Evolutionary conservation across 73 alveolate species (phyloP), one percentile per base, ranked within the genome.

Genomic region (Paramecium biaurelia): DNA sequence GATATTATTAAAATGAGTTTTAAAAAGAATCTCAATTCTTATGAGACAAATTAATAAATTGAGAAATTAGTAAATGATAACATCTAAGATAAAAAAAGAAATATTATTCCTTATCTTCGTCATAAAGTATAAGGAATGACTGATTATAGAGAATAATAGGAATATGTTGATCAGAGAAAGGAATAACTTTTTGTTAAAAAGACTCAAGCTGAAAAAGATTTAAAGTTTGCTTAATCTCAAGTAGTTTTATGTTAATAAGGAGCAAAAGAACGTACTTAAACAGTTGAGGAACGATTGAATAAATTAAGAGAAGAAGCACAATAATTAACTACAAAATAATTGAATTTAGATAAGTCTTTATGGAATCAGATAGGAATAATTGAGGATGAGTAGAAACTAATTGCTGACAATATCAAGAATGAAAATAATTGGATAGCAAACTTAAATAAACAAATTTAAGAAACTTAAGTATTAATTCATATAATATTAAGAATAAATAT

Each of bases 1-100:
- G 42, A 79, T 5, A 79, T 79, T 10, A 18, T 34, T 1, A 79
- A 43, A 18, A 30, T 79, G 42, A 45, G 24, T 23, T 79, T 79
- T 23, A 45, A 41, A 41, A 79, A 79, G 21, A 79, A 79, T 79
- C 70, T 79, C 8, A 79, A 79, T 79, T 79, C 90, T 14, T 79
- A 79, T 79, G 90, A 79, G n/a, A 79, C 90, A 2, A 30, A 79
- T 4, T 20, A 41, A 24, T 43, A 79, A 79, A 42, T 79, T 18
- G 72, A 45, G n/a, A 38, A 47, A 38, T 42, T 41, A 18, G 2
- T 79, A 15, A 1, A 7, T 7, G 90, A 79, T 18, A 79, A 79
- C 15, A 41, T 79, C 18, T 21, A 72, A 23, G 86, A 35, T 72
- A 35, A 26, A 35, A 72, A 35, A 35, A 72, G 86, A 37, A 72